phyloP scores from a whole-genome alignment of 2,329 filamentous ascomycete species.

The Trichoderma polysporum region DNA sequence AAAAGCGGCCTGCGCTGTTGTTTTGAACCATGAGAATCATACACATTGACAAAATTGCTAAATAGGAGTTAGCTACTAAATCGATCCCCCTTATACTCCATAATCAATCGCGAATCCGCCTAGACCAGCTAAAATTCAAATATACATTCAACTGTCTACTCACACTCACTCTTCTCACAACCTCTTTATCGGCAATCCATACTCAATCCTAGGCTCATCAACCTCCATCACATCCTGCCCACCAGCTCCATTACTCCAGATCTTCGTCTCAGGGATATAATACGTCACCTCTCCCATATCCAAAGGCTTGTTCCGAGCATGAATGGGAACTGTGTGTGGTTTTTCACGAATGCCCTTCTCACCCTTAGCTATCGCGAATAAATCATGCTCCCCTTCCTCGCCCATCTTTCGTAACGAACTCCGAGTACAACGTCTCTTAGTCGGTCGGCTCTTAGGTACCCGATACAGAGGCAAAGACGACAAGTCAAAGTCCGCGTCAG shows the following conservation, averaged over 20 bases:
- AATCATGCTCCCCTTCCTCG: not conserved
- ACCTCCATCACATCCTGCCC: not conserved
- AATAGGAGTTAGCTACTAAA: not conserved
- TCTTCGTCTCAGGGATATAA: not conserved
- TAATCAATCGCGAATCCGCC: too few relatives aligned
- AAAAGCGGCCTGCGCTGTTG: not conserved
- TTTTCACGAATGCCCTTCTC: not conserved
- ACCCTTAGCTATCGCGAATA: not conserved
- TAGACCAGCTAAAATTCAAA: not conserved
- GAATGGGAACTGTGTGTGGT: not conserved
- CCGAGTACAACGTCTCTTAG: not conserved
- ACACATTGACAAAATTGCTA: not conserved
- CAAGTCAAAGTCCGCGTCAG: not conserved
- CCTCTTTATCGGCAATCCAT: not conserved
- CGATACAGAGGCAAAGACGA: not conserved
- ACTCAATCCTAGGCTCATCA: constrained; percentile 5
- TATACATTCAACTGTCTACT: not conserved
- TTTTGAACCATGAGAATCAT: not conserved
- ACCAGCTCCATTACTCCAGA: not conserved
- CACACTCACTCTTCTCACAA: not conserved
- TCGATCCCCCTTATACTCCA: not conserved
- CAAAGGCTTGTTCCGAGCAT: not conserved
- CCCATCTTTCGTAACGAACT: not conserved
- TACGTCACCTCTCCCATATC: constrained; percentile 4
- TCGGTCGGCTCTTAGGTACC: constrained; percentile 15